Base-by-base conservation (phyloP, 352 stramenopile species). In the Pythium pyrilobum region DNA sequence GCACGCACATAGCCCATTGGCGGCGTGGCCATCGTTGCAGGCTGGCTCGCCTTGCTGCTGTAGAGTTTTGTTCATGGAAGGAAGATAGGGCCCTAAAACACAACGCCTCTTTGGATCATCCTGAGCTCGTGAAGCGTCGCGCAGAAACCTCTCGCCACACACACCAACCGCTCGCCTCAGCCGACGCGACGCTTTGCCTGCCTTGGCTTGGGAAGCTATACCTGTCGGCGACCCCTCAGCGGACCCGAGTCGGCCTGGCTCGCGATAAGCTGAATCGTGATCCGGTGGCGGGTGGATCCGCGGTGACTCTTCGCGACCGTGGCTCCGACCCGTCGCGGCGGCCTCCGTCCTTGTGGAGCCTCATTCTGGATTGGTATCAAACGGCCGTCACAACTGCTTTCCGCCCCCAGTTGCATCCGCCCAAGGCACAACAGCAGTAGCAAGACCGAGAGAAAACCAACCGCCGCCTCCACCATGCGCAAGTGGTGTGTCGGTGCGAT, bases 1-100 rank as follows among this genome's bases (percentile, higher is more conserved):
- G 21, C 32, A 16, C 7, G 15, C n/a, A 4, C 37, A 36, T 48
- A 92, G 81, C 81, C 81, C 39, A 60, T 92, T 24, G 81, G 81
- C 5, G 81, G 81, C 16, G 45, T 90, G 36, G 75, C 79, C 23
- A 54, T 89, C 15, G 66, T 92, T 18, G 81, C 77, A 24, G 81
- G 81, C 4, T 92, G 81, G 81, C 62, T 92, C 20, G 74, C 79
- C 13, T 37, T 92, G 37, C 33, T 92, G 25, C 46, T 92, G 40
- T 92, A 79, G 60, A 15, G 6, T 10, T 24, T 4, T 2, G 20
- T 36, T 15, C 23, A 4, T 34, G 6, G 23, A 33, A 36, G 24
- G 13, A 24, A 27, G 8, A 36, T 36, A 36, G 8, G 8, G 12
- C 24, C 24, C 41, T 13, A 36, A 25, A 3, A 10, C 1, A 5